Evolutionary conservation across 2,329 filamentous ascomycete species (phyloP), one percentile per base, ranked within the genome.

Genomic region (Periglandula ipomoeae): DNA sequence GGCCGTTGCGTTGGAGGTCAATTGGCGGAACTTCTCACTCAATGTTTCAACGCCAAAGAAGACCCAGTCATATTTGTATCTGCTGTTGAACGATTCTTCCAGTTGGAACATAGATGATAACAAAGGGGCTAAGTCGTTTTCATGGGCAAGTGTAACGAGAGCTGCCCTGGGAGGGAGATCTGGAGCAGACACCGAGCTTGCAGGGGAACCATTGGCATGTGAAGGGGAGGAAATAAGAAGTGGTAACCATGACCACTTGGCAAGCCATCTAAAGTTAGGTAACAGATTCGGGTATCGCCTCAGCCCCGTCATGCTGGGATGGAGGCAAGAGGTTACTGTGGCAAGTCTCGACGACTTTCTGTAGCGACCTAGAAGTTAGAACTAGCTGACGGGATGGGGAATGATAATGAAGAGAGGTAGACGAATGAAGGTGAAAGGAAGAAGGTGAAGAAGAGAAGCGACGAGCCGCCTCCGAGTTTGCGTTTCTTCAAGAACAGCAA

Each of bases 11-110:
- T 81, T 84, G 45, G 75, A 73, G 0, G 85, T 88, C 50, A 71
- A 70, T 32, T 70, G 69, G 62, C 87, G 90, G 71, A 94, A 94
- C 51, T 85, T 80, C 8, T 87, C 79, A 4, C 82, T 83, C 61
- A 94, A 89, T 4, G 83, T 81, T 46, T 84, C 78, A 58, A 89
- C 82, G 65, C 90, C 93, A 74, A 93, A 88, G 69, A 94, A 91
- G 38, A 87, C 84, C 85, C 88, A 94, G 40, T 89, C 85, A 61
- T 94, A 94, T 59, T 85, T 85, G 71, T 89, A 85, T 55, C 87
- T 88, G 60, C 72, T 70, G 61, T 94, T 94, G 83, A 87, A 94
- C 1, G 59, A 59, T 4, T 61, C 55, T 49, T 70, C 66, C 3
- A 69, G 53, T 59, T 94, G 85, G 26, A 67, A 67, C 72, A 94